Conservation (phyloP, 768 basidiomycete species). For the Serendipita sp. region DNA sequence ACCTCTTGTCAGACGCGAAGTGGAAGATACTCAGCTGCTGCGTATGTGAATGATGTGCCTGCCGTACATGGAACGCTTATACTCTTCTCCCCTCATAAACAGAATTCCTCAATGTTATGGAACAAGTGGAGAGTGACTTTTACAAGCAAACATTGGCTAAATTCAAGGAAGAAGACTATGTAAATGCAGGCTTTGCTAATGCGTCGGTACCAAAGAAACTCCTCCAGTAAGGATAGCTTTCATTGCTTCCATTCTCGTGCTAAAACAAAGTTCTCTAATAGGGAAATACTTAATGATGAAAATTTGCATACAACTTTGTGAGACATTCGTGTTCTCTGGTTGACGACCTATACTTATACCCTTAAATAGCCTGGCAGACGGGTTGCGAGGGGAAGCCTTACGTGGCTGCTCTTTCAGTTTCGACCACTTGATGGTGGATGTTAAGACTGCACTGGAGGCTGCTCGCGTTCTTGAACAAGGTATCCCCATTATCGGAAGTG, state of each 20-base stretch:
- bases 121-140: conserved; percentile 57
- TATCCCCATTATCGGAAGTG: conserved; percentile 22
- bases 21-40: conserved; percentile 1
- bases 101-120: conserved; percentile 67
- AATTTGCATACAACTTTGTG: conserved; percentile 31
- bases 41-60: neutral
- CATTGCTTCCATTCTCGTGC: neutral
- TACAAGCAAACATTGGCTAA: conserved; percentile 49
- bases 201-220: conserved; percentile 40
- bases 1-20: neutral
- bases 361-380: conserved; percentile 30
- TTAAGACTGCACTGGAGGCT: conserved; percentile 48
- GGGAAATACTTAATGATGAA: conserved; percentile 46
- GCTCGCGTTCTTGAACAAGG: conserved; percentile 65
- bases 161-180: conserved; percentile 51
- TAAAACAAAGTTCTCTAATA: neutral
- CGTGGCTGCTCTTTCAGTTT: conserved; percentile 56
- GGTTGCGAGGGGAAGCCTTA: conserved; percentile 41
- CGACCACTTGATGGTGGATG: conserved; percentile 41
- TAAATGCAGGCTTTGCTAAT: conserved; percentile 44
- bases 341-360: neutral
- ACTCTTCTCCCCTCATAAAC: neutral
- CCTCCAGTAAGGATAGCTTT: conserved; percentile 23
- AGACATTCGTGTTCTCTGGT: conserved; percentile 3
- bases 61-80: neutral